Evolutionary conservation across 148 eudicot species (phyloP), one percentile per base, ranked within the genome.

Genomic region (Rhododendron henanense): DNA sequence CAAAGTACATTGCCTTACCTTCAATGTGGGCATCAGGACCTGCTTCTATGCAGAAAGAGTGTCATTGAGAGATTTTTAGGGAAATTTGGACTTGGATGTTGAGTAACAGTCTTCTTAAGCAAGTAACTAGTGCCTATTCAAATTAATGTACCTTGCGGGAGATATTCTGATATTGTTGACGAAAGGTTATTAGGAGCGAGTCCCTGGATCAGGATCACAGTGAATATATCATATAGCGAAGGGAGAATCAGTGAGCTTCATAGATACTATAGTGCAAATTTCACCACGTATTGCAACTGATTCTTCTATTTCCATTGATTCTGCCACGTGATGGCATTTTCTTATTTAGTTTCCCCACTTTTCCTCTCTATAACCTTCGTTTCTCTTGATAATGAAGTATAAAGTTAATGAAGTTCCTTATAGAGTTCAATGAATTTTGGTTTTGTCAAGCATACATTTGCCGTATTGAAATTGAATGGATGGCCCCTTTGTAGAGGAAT

Each of bases 401-500:
- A 55, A 14, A 25, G 53, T 83, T 71, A 16, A 35, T 31, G 85
- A 45, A 73, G 65, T 73, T 69, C 25, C 47, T 37, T 76, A 39
- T 28, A 25, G 57, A 78, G 74, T 55, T 78, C 37, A 77, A 9
- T 31, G 71, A 45, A 73, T 31, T 44, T 35, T 9, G 45, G 51
- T 65, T 85, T 45, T 75, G 15, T 47, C n/a, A 19, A 6, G 55
- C 74, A 75, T n/a, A 10, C 63, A 16, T 15, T 85, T 37, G 16
- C 44, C 45, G 2, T 87, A 28, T 53, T 39, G 47, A 84, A 51
- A 76, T 67, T 84, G 55, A 31, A 74, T 61, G 50, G 39, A 41
- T 87, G 28, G 45, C 86, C 59, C 53, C 77, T 85, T 81, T 90
- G 45, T 87, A 97, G 99, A 94, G 95, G 98, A 97, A 87, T 95